Base-by-base conservation (phyloP, 768 basidiomycete species). In the Candolleomyces efflorescens region DNA sequence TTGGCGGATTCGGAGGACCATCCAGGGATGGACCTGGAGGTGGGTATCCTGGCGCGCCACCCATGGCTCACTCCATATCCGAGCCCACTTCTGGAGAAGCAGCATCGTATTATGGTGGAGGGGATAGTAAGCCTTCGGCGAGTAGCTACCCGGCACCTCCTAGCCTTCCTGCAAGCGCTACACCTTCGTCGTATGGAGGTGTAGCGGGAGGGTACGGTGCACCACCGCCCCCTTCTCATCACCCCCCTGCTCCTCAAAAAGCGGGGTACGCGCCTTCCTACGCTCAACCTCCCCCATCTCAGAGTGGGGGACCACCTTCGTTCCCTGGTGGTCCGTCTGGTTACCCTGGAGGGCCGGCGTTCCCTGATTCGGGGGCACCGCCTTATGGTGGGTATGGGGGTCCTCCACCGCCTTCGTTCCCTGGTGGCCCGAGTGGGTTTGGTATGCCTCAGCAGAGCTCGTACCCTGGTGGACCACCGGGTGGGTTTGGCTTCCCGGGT, bases 231-330 rank as follows among this genome's bases (percentile, higher is more conserved):
- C 58, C 68, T 15, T 61, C 62, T 10, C 67, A 68, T 54, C 67
- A 68, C 53, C 61, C 63, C 11, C 58, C 68, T 18, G 57, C 66
- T 27, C 59, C 65, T 7, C 38, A 63, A 22, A 66, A 64, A 37
- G 39, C 65, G 53, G 74, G 72, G 11, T 75, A 75, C 60, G 60
- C 71, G 0, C 73, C 73, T 13, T 70, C 76, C 12, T 76, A 74
- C 50, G 36, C 49, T 57, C 59, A 66, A 3, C 67, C 73, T 13
- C 60, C 72, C n/a, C 45, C 50, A 23, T 20, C 59, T 52, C 62
- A 53, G 23, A 59, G 37, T 37, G 53, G 52, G 54, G 62, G 23
- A 57, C 36, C 51, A 43, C 51, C 61, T 58, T 26, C 50, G 22
- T 57, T 54, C 51, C 58, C 54, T 60, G 44, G 49, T 24, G 50